Conservation (phyloP, 2,329 filamentous ascomycete genomes). For the Colletotrichum cuscutae region DNA sequence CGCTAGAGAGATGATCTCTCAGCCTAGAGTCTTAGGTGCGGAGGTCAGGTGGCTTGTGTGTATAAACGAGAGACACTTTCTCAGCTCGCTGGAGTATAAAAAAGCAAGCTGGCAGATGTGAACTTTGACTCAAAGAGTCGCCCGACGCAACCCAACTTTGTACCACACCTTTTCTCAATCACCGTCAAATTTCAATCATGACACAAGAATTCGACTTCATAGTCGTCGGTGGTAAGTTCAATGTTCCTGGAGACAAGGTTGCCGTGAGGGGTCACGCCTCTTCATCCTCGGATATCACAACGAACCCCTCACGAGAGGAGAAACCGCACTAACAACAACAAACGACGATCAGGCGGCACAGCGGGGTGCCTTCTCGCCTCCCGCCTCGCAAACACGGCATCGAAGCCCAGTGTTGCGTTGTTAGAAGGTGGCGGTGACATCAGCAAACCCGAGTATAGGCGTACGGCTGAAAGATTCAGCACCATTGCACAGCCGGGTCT, state of each 20-base stretch:
- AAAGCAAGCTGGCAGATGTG: neutral
- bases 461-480: conserved; percentile 61
- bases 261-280: neutral
- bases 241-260: neutral
- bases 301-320: neutral
- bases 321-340: neutral
- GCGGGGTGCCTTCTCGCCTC: conserved; percentile 67
- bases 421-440: conserved; percentile 68
- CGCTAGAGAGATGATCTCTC: neutral
- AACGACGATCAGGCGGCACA: conserved; percentile 60
- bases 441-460: conserved; percentile 56
- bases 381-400: conserved; percentile 57
- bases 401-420: conserved; percentile 64
- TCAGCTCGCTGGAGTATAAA: neutral
- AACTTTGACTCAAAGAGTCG: neutral
- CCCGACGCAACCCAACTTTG: neutral
- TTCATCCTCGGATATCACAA: no score
- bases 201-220: conserved; percentile 43
- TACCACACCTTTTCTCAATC: neutral
- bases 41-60: neutral
- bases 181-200: neutral
- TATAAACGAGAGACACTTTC: neutral
- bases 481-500: conserved; percentile 59
- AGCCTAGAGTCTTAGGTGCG: neutral
- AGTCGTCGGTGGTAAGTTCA: conserved; percentile 45